Conservation (phyloP, 345 rosid species). For the Aquilaria sinensis region DNA sequence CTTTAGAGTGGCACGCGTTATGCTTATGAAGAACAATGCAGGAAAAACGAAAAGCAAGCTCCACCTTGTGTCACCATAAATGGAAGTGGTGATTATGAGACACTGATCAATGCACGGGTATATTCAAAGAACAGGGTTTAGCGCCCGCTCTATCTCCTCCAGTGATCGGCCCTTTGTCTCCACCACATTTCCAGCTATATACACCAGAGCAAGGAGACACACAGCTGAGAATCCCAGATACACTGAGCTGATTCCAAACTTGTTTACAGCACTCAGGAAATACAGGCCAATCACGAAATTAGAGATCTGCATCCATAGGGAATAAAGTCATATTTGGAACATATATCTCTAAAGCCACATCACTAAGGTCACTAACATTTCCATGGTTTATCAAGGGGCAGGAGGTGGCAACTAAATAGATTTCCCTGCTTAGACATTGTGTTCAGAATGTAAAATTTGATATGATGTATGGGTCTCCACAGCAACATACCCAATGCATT, state of each 20-base stretch:
- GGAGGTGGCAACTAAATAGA: too few species aligned
- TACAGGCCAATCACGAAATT: conserved; percentile 89
- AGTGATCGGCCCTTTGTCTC: conserved; percentile 96
- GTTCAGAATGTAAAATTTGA: too few species aligned
- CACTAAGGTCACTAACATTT: too few species aligned
- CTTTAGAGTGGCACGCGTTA: too few species aligned
- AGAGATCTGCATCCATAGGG: conserved; percentile 48
- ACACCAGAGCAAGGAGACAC: conserved; percentile 77
- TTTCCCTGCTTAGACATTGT: too few species aligned
- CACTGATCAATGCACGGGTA: neutral
- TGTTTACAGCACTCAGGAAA: conserved; percentile 87
- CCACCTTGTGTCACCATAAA: neutral
- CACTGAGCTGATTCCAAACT: conserved; percentile 88
- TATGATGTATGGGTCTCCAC: too few species aligned
- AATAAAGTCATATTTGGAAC: neutral
- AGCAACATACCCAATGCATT: conserved; percentile 83
- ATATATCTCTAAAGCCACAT: too few species aligned
- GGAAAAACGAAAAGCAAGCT: too few species aligned
- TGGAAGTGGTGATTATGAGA: too few species aligned
- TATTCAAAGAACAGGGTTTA: conserved; percentile 36
- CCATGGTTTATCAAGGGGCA: too few species aligned
- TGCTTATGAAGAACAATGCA: too few species aligned
- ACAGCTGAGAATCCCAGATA: conserved; percentile 76
- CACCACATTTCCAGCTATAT: conserved; percentile 72
- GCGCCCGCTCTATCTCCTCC: conserved; percentile 92